Evolutionary conservation across 2,329 filamentous ascomycete genomes (phyloP), one percentile per base, ranked within the genome.

Genomic region (Pseudogymnoascus sp.): DNA sequence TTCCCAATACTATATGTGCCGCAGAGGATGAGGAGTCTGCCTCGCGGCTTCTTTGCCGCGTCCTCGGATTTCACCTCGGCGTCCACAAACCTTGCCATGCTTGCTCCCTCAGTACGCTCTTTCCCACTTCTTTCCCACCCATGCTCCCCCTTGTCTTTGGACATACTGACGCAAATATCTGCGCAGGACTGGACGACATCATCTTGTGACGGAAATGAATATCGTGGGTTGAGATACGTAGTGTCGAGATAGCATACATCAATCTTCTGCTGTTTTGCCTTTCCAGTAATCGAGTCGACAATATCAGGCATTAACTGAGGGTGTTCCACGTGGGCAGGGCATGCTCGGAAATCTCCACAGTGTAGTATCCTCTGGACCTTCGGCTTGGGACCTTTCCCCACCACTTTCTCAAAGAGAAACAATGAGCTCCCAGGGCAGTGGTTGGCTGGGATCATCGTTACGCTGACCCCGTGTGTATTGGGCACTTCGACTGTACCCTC

Each of bases 1-100:
- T 99, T 99, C 72, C 95, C 95, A 71, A 99, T 99, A 69, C 90
- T 96, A 77, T 99, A 99, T 0, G 95, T 99, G 50, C 95, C 95
- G 65, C 96, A 96, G 6, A 99, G 85, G 4, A 99, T 90, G 0
- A 99, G 83, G 2, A 99, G 82, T 4, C 91, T 87, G 57, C 90
- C 87, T 53, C 80, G 80, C 31, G 74, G 71, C 67, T 73, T 80
- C 61, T 63, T 70, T 13, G 67, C 68, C 8, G 69, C 67, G 2
- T 36, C 33, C 19, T 61, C 33, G 4, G 67, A 38, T 53, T 73
- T 72, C 6, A 70, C 67, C 17, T 63, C 63, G 15, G 69, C 44
- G 59, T 77, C 74, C 21, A 80, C 80, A 67, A 88, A 88, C 65
- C 84, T 86, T 42, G 78, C 79, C 82, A 88, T 88, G n/a, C 82